Conservation (phyloP, 768 basidiomycete species). For the Naganishia antarctica region DNA sequence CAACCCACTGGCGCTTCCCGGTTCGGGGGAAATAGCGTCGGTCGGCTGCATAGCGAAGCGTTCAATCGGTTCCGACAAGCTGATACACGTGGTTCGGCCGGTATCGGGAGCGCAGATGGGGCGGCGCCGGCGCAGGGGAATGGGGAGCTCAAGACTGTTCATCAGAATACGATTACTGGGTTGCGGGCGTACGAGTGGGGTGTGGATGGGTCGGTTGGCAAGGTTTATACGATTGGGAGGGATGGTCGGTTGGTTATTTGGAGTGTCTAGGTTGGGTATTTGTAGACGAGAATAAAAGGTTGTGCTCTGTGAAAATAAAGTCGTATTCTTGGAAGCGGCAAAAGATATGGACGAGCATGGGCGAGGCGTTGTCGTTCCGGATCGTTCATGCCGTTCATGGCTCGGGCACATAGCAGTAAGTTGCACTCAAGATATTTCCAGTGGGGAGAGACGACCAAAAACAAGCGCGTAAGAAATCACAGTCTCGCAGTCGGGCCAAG, state of each 20-base stretch:
- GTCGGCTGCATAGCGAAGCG: constrained; percentile 83
- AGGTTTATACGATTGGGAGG: constrained; percentile 85
- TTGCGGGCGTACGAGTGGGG: constrained; percentile 68
- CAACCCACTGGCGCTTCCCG: constrained; percentile 50
- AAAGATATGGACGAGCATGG: no score
- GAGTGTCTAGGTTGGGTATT: constrained; percentile 51
- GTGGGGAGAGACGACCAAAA: no score
- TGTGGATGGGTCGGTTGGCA: constrained; percentile 58
- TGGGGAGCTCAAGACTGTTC: constrained; percentile 72
- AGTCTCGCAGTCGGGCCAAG: no score
- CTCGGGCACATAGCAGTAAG: no score
- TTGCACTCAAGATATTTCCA: no score
- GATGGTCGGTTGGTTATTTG: constrained; percentile 91
- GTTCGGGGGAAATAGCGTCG: constrained; percentile 51
- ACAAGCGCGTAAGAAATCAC: no score
- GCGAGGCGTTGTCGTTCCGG: no score
- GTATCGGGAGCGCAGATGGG: constrained; percentile 40
- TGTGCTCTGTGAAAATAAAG: no score
- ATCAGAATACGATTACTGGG: constrained; percentile 98
- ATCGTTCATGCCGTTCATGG: no score
- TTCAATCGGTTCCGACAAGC: constrained; percentile 92
- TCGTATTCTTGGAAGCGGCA: no score
- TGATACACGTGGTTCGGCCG: constrained; percentile 63
- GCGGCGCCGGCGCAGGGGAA: constrained; percentile 62
- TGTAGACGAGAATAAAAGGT: not conserved